phyloP scores from a whole-genome alignment of 2,329 filamentous ascomycete genomes.

The Aureobasidium sp. region DNA sequence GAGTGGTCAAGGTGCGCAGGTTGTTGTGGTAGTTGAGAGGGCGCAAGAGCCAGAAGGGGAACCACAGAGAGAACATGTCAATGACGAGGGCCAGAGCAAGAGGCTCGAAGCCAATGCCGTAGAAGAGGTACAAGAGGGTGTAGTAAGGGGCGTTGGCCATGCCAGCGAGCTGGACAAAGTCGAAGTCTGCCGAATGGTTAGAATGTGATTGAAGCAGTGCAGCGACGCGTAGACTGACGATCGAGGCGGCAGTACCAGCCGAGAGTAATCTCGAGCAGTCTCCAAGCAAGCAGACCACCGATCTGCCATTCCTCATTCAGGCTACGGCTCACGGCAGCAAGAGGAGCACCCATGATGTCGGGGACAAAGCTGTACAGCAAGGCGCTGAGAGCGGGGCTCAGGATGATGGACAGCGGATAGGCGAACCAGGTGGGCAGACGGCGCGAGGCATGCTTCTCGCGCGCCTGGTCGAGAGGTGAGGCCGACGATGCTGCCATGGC shows the following conservation, averaged over 20 bases:
- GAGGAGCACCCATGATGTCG: constrained; percentile 54
- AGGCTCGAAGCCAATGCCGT: constrained; percentile 56
- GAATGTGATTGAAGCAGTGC: neutral
- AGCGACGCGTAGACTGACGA: constrained; percentile 40
- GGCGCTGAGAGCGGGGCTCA: constrained; percentile 54
- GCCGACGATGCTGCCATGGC: neutral
- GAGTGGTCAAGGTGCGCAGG: constrained; percentile 34
- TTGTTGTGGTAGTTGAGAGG: constrained; percentile 56
- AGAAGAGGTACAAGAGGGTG: constrained; percentile 71
- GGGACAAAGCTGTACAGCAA: constrained; percentile 56
- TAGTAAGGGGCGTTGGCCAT: constrained; percentile 68
- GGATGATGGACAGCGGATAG: constrained; percentile 38
- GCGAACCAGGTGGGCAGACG: constrained; percentile 23
- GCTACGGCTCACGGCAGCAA: constrained; percentile 58
- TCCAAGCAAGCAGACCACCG: constrained; percentile 44
- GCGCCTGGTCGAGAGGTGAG: neutral
- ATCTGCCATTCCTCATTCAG: constrained; percentile 57
- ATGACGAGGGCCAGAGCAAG: constrained; percentile 56
- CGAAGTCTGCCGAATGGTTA: constrained; percentile 28
- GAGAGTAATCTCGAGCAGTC: constrained; percentile 58
- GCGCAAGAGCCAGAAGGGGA: constrained; percentile 70
- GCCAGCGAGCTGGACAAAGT: constrained; percentile 40
- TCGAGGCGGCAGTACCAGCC: constrained; percentile 71
- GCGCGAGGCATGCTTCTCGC: neutral
- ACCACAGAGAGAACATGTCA: constrained; percentile 58